These are phyloP conservation scores for Aspergillus saccharolyticus DNA, from an alignment of 495 filamentous ascomycete genomes.

Conservation along the genomic window DNA sequence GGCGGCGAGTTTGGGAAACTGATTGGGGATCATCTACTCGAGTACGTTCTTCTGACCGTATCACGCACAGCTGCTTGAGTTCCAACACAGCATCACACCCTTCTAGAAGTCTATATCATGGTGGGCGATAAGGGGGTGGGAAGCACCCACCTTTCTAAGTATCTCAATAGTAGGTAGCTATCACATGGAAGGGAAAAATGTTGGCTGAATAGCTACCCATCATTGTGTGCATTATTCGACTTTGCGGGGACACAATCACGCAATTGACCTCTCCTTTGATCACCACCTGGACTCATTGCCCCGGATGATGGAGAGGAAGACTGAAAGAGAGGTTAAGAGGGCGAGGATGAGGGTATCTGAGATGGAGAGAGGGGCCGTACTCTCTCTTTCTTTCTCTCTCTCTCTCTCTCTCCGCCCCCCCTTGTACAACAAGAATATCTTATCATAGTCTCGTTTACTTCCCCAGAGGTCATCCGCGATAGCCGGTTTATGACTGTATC, in stretches of 20 bases:
- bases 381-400: too few relatives aligned
- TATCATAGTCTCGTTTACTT: slow-evolving; percentile 13
- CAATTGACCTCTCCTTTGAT: slow-evolving; percentile 2
- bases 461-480: slow-evolving; percentile 21
- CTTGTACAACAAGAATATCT: slow-evolving; percentile 4
- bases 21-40: background rate
- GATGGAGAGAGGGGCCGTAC: background rate
- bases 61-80: background rate
- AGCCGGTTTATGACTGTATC: slow-evolving; percentile 13
- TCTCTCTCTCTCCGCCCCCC: too few relatives aligned
- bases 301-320: background rate
- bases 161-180: background rate
- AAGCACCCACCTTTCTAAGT: background rate
- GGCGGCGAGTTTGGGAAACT: background rate
- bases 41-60: background rate
- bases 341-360: background rate
- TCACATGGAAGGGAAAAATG: background rate
- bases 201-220: background rate
- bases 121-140: background rate
- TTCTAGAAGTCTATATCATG: background rate
- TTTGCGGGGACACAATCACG: slow-evolving; percentile 7
- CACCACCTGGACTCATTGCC: background rate
- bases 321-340: background rate
- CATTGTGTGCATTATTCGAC: background rate
- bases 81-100: background rate